These are phyloP conservation scores for Phytophthora rubi DNA, from an alignment of 352 stramenopile genomes.

Conservation along the genomic window DNA sequence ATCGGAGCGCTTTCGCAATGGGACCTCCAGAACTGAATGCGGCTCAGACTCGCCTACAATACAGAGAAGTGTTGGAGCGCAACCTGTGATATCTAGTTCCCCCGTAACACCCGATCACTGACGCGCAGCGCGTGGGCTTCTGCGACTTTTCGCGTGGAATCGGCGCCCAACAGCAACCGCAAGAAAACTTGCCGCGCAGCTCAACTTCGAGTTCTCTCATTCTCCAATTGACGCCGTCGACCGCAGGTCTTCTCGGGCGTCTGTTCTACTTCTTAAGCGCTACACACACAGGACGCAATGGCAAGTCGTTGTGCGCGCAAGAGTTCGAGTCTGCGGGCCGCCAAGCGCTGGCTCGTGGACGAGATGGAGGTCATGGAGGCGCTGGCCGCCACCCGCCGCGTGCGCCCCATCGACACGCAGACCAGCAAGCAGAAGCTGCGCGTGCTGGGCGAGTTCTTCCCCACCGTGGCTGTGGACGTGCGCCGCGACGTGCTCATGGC, in stretches of 20 bases:
- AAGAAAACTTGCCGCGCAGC: constrained; percentile 17
- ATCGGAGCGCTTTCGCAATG: constrained; percentile 2
- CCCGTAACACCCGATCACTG: constrained; percentile 4
- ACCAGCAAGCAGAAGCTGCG: constrained; percentile 54
- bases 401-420: constrained; percentile 42
- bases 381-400: constrained; percentile 25
- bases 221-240: constrained; percentile 23
- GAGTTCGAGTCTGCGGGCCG: constrained; percentile 33
- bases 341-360: constrained; percentile 44
- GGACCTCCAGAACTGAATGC: constrained; percentile 1
- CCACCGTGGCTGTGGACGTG: constrained; percentile 49
- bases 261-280: neutral
- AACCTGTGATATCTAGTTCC: neutral
- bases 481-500: constrained; percentile 67
- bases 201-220: constrained; percentile 17
- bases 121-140: constrained; percentile 38
- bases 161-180: constrained; percentile 20
- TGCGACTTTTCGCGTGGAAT: constrained; percentile 46
- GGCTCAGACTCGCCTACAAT: neutral
- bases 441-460: constrained; percentile 67
- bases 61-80: neutral
- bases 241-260: constrained; percentile 1
- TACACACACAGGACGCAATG: constrained; percentile 15
- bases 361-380: constrained; percentile 37
- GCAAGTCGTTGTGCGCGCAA: constrained; percentile 41